Percentiles rank a stretch among this genome's conserved stretches.
Conservation (phyloP, 2,329 filamentous ascomycete species). For the Exophiala xenobiotica region DNA sequence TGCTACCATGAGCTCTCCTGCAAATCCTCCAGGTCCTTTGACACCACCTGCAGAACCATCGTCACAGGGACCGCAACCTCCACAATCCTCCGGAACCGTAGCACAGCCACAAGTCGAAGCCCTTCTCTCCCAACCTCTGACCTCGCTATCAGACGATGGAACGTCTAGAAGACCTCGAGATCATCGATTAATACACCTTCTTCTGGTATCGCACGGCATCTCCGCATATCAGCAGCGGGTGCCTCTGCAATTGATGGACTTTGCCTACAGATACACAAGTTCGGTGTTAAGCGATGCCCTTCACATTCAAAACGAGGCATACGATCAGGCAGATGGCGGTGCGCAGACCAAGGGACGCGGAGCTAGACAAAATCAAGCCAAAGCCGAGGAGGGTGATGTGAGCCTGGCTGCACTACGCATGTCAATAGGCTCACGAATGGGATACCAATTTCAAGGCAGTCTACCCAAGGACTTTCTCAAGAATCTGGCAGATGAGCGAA, state of each 20-base stretch:
- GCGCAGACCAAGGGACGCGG: slow-evolving; percentile 34
- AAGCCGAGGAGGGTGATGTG: slow-evolving; percentile 51
- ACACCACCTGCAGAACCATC: slow-evolving; percentile 45
- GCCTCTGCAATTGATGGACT: slow-evolving; percentile 53
- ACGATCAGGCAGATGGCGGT: slow-evolving; percentile 42
- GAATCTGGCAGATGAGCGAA: slow-evolving; percentile 57
- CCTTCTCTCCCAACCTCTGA: slow-evolving; percentile 42
- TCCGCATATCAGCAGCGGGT: slow-evolving; percentile 54
- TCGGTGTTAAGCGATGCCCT: slow-evolving; percentile 53
- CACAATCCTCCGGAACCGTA: slow-evolving; percentile 21
- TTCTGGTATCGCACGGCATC: slow-evolving; percentile 50
- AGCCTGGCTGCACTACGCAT: slow-evolving; percentile 58
- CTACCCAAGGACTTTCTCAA: slow-evolving; percentile 63
- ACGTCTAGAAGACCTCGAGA: slow-evolving; percentile 50
- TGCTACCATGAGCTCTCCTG: slow-evolving; percentile 23
- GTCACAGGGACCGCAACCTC: slow-evolving; percentile 30
- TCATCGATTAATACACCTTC: slow-evolving; percentile 51
- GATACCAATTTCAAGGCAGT: slow-evolving; percentile 58
- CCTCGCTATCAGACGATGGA: slow-evolving; percentile 47
- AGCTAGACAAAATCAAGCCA: slow-evolving; percentile 37
- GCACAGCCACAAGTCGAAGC: slow-evolving; percentile 25
- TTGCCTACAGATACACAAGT: slow-evolving; percentile 55
- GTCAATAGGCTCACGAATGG: slow-evolving; percentile 58
- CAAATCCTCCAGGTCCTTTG: slow-evolving; percentile 35
- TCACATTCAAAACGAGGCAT: slow-evolving; percentile 52